Base-by-base conservation (phyloP, 441 rosid species). In the Adansonia grandidieri region DNA sequence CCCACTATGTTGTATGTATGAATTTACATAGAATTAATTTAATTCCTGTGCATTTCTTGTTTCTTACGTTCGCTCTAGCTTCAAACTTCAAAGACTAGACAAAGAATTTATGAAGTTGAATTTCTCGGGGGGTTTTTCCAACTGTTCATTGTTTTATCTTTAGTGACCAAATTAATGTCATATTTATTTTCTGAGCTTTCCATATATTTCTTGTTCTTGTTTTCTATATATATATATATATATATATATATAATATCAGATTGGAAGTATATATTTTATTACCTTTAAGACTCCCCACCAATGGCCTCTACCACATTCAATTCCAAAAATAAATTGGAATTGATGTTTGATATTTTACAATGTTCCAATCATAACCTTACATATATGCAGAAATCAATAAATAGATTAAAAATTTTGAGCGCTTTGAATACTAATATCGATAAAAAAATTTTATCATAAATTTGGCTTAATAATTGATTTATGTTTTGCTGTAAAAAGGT, bases 141-240 rank as follows among this genome's bases (percentile, higher is more conserved):
- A 24, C 20, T 11, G 9, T 57, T 60, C 22, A 2, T 60, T 2
- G 6, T 22, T 60, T 5, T 28, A 60, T 20, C 37, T 20, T 60
- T 60, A 14, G 65, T 61, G 42, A 62, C 66, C 42, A 28, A 62
- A 24, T 24, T 62, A 62, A 24, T 62, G 66, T 62, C 66, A 28
- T 28, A 62, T 24, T 62, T 62, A 62, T 28, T 62, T 62, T 61
- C 8, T 2, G 32, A 28, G 32, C 32, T 28, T 28, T 28, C 32
- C 32, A 28, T 28, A 28, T 28, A 28, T 28, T 28, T 28, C 8
- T 61, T 24, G 42, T 24, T 24, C 42, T 62, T 24, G 8, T 14
- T 61, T 61, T 2, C 17, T n/a, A 61, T 61, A 24, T 61, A 2
- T 61, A 42, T 28, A 28, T 28, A 28, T 28, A 28, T 28, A 28